Evolutionary conservation across 2,329 filamentous ascomycete genomes (phyloP), one percentile per base, ranked within the genome.

Genomic region (Colletotrichum sp.): DNA sequence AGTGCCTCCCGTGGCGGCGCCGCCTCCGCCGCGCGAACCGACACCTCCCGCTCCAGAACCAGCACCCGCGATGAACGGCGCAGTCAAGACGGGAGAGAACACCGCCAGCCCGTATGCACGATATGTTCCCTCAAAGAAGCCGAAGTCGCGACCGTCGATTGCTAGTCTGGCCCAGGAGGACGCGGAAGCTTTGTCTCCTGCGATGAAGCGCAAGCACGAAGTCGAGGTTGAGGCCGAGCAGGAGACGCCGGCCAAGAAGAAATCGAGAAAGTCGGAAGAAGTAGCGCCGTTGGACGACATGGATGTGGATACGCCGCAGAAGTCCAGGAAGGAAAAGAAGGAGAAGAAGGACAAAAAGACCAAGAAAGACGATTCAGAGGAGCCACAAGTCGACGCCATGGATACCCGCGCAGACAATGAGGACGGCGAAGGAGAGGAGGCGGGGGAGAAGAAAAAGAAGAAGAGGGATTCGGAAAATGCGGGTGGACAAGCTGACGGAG

Each of bases 131-230:
- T 65, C 73, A 16, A 69, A 69, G 47, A 76, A 75, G 38, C 29
- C 64, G 1, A 79, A 70, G 13, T 73, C 76, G 61, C 80, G 5
- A 27, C 33, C 63, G 8, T 68, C 72, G 13, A 34, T 70, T 15
- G 21, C 38, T 4, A 69, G n/a, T 54, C 43, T 47, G 4, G 13
- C n/a, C 8, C 36, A 27, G 16, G 21, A 57, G 36, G 59, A 68
- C 11, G 24, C 59, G 31, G 18, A 61, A n/a, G 59, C 13, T 2
- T 51, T 65, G 15, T 71, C 73, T n/a, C 70, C 70, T 12, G 59
- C 67, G 5, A 75, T 47, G 21, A 86, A 85, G 74, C 78, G 83
- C 65, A 85, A 85, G 76, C 80, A 85, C 70, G 80, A 70, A 38
- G 77, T 81, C 61, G 79, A 80, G 77, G 76, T 64, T 61, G 79